A percentile compares a stretch with the other conserved stretches of the same genome.
Evolutionary conservation across 148 eudicot species (phyloP).

Genomic region (Diospyros lotus): DNA sequence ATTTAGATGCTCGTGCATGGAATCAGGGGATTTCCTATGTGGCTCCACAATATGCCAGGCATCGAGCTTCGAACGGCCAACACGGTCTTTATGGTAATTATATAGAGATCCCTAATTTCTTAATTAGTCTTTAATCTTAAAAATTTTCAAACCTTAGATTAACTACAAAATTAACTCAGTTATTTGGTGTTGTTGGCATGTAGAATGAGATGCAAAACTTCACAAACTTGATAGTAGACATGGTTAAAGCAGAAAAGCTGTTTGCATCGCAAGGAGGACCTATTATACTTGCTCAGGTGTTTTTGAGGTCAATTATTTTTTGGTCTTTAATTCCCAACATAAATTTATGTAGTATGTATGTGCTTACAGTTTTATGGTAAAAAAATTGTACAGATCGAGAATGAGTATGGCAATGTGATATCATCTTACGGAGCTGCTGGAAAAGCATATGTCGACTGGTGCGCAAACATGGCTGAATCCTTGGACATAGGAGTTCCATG

Average conservation of each 20-base stretch:
- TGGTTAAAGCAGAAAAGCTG: slow-evolving; percentile 48
- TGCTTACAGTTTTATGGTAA: background rate
- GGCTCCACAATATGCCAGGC: slow-evolving; percentile 60
- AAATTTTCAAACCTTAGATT: too few species aligned
- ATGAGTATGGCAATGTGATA: slow-evolving; percentile 59
- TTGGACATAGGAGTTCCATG: slow-evolving; percentile 53
- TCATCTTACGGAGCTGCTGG: slow-evolving; percentile 41
- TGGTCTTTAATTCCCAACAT: background rate
- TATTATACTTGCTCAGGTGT: slow-evolving; percentile 63
- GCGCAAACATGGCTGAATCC: slow-evolving; percentile 49
- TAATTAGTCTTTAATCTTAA: background rate
- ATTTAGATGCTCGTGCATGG: background rate
- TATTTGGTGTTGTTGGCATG: background rate
- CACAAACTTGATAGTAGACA: slow-evolving; percentile 48
- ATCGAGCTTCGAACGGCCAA: slow-evolving; percentile 47
- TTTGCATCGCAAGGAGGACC: slow-evolving; percentile 72
- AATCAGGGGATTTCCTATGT: slow-evolving; percentile 59
- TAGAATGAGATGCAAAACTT: slow-evolving; percentile 62
- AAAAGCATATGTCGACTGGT: slow-evolving; percentile 44
- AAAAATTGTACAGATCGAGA: slow-evolving; percentile 41
- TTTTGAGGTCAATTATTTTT: background rate
- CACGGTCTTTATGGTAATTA: slow-evolving; percentile 37
- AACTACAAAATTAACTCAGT: background rate
- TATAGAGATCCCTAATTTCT: background rate
- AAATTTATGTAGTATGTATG: background rate